Evolutionary conservation across 257 asterid species (phyloP).

Genomic region (Rauvolfia tetraphylla): DNA sequence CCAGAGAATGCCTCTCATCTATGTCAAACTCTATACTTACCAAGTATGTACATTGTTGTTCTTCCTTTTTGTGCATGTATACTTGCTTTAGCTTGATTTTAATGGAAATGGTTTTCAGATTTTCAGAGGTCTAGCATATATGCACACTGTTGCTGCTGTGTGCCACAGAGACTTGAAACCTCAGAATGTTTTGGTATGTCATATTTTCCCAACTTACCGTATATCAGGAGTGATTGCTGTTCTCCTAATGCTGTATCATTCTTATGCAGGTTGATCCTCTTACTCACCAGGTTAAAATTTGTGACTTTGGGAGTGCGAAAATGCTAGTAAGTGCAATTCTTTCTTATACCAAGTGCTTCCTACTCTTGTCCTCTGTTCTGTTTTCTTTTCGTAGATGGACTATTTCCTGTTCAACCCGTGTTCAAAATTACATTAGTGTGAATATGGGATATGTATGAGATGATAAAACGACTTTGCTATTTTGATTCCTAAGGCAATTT

Average conservation of each 20-base stretch:
- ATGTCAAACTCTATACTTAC: slow-evolving; percentile 83
- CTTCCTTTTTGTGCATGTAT: background rate
- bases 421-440: background rate
- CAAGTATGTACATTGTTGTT: slow-evolving; percentile 47
- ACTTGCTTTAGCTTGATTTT: background rate
- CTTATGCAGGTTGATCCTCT: slow-evolving; percentile 67
- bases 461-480: background rate
- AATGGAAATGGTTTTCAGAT: slow-evolving; percentile 46
- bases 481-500: background rate
- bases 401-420: background rate
- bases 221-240: background rate
- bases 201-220: background rate
- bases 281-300: slow-evolving; percentile 84
- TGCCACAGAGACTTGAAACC: slow-evolving; percentile 98
- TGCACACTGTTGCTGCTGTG: slow-evolving; percentile 91
- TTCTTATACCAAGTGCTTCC: slow-evolving; percentile 3
- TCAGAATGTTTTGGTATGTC: slow-evolving; percentile 80
- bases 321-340: slow-evolving; percentile 57
- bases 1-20: slow-evolving; percentile 92
- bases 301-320: slow-evolving; percentile 99
- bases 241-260: slow-evolving; percentile 16
- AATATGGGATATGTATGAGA: background rate
- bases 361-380: background rate
- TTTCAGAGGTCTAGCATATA: slow-evolving; percentile 90
- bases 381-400: background rate